A percentile compares a stretch with the other conserved stretches of the same genome.
These are phyloP conservation scores for Scutellaria galericulata DNA, from an alignment of 257 asterid species.

Conservation along the genomic window DNA sequence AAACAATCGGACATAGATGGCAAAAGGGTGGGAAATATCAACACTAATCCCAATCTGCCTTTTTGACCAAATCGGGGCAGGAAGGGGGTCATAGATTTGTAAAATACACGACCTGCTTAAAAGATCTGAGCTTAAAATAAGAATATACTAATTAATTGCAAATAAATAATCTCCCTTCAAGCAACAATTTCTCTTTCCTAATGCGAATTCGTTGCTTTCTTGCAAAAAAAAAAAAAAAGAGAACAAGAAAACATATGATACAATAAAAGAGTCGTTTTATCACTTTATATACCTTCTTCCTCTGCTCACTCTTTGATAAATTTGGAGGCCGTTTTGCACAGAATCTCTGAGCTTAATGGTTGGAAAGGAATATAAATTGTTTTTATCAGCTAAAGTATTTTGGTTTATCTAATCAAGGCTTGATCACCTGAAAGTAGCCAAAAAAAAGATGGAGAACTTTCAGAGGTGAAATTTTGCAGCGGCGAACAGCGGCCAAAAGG, in stretches of 20 bases:
- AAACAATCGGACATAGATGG: neutral
- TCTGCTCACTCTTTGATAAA: neutral
- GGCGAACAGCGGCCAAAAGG: neutral
- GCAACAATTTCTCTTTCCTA: neutral
- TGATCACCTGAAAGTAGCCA: neutral
- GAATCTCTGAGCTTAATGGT: neutral
- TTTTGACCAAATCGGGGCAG: neutral
- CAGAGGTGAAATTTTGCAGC: neutral
- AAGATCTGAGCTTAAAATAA: slow-evolving; percentile 4
- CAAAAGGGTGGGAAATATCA: neutral
- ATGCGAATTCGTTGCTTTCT: neutral
- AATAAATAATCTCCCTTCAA: neutral
- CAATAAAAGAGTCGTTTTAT: neutral
- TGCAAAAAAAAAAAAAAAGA: too few species aligned
- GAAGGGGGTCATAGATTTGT: slow-evolving; percentile 4
- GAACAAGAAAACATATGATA: neutral
- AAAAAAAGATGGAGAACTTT: neutral
- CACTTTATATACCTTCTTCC: neutral
- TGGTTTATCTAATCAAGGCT: neutral
- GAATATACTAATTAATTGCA: neutral
- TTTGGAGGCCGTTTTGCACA: neutral
- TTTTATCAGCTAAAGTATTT: neutral
- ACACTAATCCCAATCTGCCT: neutral
- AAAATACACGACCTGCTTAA: neutral
- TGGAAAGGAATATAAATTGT: too few species aligned